A percentile compares a stretch with the other conserved stretches of the same genome.
phyloP scores from a whole-genome alignment of 176 grass and related monocot genomes.

The Ampelocalamus luodianensis region DNA sequence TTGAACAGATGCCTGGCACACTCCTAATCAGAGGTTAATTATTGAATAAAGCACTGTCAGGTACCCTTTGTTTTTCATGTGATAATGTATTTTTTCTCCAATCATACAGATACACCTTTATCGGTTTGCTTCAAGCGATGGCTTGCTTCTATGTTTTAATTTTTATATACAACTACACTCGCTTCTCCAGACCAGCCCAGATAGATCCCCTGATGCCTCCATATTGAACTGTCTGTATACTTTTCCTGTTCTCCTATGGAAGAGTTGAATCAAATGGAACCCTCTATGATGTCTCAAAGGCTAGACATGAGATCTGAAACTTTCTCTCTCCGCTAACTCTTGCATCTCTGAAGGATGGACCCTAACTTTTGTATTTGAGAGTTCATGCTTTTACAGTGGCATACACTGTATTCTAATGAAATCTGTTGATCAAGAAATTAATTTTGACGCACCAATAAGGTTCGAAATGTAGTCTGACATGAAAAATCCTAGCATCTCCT shows the following conservation, averaged over 20 bases:
- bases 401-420: background rate
- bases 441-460: constrained; percentile 12
- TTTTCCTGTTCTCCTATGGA: constrained; percentile 7
- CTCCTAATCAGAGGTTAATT: constrained; percentile 72
- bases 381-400: background rate
- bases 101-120: constrained; percentile 21
- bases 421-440: constrained; percentile 5
- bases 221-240: constrained; percentile 14
- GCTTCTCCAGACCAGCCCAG: background rate
- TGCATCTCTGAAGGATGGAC: background rate
- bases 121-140: constrained; percentile 28
- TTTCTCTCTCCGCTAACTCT: too few species aligned
- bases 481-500: constrained; percentile 32
- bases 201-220: background rate
- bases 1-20: constrained; percentile 91
- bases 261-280: constrained; percentile 7
- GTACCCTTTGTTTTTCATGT: constrained; percentile 48
- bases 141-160: background rate
- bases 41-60: constrained; percentile 69
- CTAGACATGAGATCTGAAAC: background rate
- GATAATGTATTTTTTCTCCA: background rate
- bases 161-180: background rate
- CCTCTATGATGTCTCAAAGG: background rate
- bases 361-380: background rate
- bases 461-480: constrained; percentile 26